phyloP scores from a whole-genome alignment of 2,329 filamentous ascomycete genomes.

The Ophiosphaerella herpotricha region DNA sequence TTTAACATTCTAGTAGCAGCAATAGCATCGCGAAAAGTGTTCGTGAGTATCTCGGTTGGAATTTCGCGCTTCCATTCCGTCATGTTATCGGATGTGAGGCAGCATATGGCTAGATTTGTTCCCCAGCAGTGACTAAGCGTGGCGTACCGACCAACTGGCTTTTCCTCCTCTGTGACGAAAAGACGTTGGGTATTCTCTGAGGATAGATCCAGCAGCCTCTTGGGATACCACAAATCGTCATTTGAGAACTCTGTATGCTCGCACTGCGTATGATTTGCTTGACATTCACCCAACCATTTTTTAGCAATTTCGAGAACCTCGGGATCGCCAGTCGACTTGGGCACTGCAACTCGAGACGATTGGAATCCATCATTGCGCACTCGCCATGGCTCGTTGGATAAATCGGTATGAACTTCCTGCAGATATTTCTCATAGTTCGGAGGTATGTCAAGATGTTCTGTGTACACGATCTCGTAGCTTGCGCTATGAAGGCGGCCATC shows the following conservation, averaged over 20 bases:
- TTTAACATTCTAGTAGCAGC: neutral
- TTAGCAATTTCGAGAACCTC: neutral
- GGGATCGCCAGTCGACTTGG: neutral
- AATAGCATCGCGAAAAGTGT: slow-evolving; percentile 8
- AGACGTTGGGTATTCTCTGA: neutral
- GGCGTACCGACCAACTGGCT: neutral
- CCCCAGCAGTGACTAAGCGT: slow-evolving; percentile 9
- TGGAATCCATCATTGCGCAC: neutral
- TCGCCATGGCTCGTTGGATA: slow-evolving; percentile 1
- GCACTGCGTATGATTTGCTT: neutral
- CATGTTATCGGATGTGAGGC: neutral
- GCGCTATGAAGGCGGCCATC: neutral
- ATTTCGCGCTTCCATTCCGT: neutral
- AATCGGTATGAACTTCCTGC: neutral
- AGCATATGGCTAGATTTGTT: neutral
- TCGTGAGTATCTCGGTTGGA: slow-evolving; percentile 1
- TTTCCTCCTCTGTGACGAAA: neutral
- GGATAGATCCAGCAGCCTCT: slow-evolving; percentile 2
- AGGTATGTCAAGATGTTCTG: neutral
- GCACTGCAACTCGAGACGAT: neutral
- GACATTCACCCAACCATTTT: neutral
- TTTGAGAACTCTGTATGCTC: neutral
- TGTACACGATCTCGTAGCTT: slow-evolving; percentile 2
- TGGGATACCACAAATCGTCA: slow-evolving; percentile 1
- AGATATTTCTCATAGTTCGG: neutral